These are phyloP conservation scores for Colletotrichum truncatum DNA, from an alignment of 2,329 filamentous ascomycete species.

Conservation along the genomic window DNA sequence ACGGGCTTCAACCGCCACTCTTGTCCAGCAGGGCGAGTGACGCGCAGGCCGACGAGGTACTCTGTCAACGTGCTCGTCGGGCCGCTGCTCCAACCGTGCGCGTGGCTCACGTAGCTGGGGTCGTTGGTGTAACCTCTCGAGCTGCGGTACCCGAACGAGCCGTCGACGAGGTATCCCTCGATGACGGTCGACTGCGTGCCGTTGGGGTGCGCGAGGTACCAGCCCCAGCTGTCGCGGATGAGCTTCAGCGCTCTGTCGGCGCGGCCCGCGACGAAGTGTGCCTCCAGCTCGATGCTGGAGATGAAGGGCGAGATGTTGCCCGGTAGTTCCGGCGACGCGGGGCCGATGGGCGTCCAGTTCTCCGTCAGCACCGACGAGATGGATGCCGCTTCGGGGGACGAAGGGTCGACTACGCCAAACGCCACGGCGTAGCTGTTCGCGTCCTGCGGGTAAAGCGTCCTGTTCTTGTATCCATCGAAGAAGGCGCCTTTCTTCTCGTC, in stretches of 20 bases:
- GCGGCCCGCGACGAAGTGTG: conserved; percentile 58
- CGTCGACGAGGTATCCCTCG: conserved; percentile 66
- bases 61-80: conserved; percentile 56
- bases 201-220: conserved; percentile 65
- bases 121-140: conserved; percentile 61
- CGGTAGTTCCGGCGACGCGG: conserved; percentile 64
- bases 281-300: conserved; percentile 67
- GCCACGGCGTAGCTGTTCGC: conserved; percentile 65
- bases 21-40: conserved; percentile 18
- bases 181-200: conserved; percentile 68
- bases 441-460: conserved; percentile 66
- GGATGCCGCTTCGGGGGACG: conserved; percentile 41
- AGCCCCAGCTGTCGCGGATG: conserved; percentile 66
- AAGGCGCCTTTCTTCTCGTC: conserved; percentile 58
- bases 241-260: conserved; percentile 62
- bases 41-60: conserved; percentile 50
- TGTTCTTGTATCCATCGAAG: conserved; percentile 60
- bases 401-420: conserved; percentile 51
- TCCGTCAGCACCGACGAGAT: conserved; percentile 55
- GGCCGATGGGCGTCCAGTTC: conserved; percentile 66
- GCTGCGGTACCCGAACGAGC: conserved; percentile 65
- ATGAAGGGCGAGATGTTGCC: conserved; percentile 68
- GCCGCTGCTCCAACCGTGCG: conserved; percentile 60
- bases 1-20: conserved; percentile 26
- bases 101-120: conserved; percentile 55